Conservation (phyloP, 2,329 filamentous ascomycete species). For the Chrysosphaeria jannelii region DNA sequence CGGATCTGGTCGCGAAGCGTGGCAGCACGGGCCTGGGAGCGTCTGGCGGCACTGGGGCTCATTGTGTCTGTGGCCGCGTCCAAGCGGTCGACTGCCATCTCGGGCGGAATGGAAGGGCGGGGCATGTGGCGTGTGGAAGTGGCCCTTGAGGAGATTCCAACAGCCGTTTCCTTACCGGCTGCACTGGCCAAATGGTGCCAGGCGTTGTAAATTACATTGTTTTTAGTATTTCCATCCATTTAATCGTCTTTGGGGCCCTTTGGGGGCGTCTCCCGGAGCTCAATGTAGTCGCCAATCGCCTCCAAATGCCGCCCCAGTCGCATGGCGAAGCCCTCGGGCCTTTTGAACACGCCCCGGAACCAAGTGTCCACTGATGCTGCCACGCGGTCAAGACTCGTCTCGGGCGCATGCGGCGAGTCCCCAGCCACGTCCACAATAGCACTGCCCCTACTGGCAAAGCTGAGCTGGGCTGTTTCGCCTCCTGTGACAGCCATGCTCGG, state of each 20-base stretch:
- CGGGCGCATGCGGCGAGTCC: no score
- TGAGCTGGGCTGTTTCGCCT: constrained; percentile 25
- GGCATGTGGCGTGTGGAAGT: constrained; percentile 47
- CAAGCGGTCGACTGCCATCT: constrained; percentile 6
- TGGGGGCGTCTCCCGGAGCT: no score
- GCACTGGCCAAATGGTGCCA: constrained; percentile 46
- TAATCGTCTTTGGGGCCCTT: no score
- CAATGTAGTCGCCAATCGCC: no score
- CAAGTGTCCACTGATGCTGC: constrained; percentile 73
- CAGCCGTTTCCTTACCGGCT: constrained; percentile 23
- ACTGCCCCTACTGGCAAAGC: constrained; percentile 15
- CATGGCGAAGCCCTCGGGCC: no score
- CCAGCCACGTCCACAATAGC: no score
- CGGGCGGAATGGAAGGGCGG: constrained; percentile 25
- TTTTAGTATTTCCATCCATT: no score
- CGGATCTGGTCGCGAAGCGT: constrained; percentile 51
- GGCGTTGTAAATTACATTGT: constrained; percentile 28
- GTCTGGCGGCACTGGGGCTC: constrained; percentile 34
- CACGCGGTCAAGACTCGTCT: constrained; percentile 42
- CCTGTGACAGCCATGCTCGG: constrained; percentile 36
- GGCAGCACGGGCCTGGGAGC: constrained; percentile 46
- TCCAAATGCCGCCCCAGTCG: no score
- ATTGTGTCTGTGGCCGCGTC: constrained; percentile 35
- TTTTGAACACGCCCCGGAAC: constrained; percentile 49
- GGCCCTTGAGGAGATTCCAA: constrained; percentile 45